Evolutionary conservation across 495 filamentous ascomycete species (phyloP).

Genomic region (Penicillium canescens): DNA sequence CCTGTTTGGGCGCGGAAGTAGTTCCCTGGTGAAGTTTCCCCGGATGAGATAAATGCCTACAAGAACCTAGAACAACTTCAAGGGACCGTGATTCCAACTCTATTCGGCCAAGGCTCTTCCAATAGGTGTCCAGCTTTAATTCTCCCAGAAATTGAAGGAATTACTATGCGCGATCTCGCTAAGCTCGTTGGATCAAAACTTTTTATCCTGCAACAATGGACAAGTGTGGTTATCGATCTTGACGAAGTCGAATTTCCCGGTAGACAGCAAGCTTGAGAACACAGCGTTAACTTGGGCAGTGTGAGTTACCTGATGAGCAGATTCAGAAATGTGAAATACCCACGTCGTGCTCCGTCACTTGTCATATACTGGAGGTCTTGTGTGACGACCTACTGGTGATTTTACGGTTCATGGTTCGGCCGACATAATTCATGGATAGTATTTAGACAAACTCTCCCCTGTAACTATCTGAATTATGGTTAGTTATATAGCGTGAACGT

Average conservation of each 20-base stretch:
- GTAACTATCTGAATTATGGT: too few relatives aligned
- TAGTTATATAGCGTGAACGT: too few relatives aligned
- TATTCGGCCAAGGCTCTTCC: conserved; percentile 9
- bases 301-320: conserved; percentile 8
- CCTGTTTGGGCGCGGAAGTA: too few relatives aligned
- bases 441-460: too few relatives aligned
- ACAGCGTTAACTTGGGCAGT: neutral
- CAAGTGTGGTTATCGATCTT: conserved; percentile 5
- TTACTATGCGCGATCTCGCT: conserved; percentile 4
- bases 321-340: conserved; percentile 7
- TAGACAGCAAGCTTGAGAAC: neutral
- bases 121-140: conserved; percentile 1
- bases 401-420: too few relatives aligned
- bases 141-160: conserved; percentile 5
- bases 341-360: neutral
- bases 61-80: conserved; percentile 4
- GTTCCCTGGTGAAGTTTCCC: too few relatives aligned
- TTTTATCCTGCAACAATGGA: conserved; percentile 7
- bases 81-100: conserved; percentile 6
- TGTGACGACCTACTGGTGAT: too few relatives aligned
- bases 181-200: conserved; percentile 2
- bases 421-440: too few relatives aligned
- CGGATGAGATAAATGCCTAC: conserved; percentile 2
- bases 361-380: neutral
- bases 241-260: conserved; percentile 5